Base-by-base conservation (phyloP, 352 stramenopile species). In the Pythium brachiatum region DNA sequence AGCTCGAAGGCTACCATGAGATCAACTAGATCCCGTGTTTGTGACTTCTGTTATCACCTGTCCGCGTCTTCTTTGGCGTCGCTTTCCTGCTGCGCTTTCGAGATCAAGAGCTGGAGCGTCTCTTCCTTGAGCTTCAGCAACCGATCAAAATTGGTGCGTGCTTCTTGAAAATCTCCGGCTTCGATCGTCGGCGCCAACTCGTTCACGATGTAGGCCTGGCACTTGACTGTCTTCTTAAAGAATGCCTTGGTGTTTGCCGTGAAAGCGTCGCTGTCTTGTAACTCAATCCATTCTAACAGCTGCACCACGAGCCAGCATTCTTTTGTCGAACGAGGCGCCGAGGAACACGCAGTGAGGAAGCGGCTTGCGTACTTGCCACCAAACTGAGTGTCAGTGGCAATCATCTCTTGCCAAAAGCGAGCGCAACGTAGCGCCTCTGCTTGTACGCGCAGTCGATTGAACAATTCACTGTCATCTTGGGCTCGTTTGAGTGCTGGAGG, bases 391-490 rank as follows among this genome's bases (percentile, higher is more conserved):
- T 78, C 62, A 0, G 68, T 31, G 7, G 70, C 51, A 1, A 89
- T 62, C 21, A 59, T 77, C 15, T 89, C 80, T 12, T 89, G 66
- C 80, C 82, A 92, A 38, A 90, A 90, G 5, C 75, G 75, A 47
- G 78, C 80, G 48, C 70, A 76, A 12, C 70, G 39, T 31, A 88
- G 65, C 0, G 78, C 77, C 1, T 81, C 70, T 46, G 73, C 41
- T 25, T 75, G 57, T 1, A 31, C 52, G 31, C 44, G 41, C 21
- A 75, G 68, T 27, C 57, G 52, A 16, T 2, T 46, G 53, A 60
- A 46, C 21, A 58, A 13, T 3, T 55, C 31, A 7, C n/a, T 27
- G 62, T 38, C 23, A 15, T 46, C 18, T 7, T 20, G 18, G 7
- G 41, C 20, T 27, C 41, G 41, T n/a, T 65, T 68, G 48, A 63